These are phyloP conservation scores for Linnemannia exigua DNA, from an alignment of 192 early-diverging fungal genomes.

Conservation along the genomic window DNA sequence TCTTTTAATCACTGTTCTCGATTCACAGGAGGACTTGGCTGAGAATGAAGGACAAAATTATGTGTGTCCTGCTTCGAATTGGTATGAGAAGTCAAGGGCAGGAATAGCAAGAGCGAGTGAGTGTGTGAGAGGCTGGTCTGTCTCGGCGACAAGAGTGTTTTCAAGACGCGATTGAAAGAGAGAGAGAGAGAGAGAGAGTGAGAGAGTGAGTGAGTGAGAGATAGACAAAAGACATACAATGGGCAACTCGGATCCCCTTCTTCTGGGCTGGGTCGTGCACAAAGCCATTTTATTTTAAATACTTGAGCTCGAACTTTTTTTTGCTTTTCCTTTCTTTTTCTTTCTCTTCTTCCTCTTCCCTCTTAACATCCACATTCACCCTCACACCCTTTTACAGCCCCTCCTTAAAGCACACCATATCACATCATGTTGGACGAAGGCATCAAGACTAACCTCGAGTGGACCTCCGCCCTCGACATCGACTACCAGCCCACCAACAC, in stretches of 20 bases:
- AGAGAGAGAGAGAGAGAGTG: too few relatives aligned
- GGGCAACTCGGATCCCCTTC: background rate
- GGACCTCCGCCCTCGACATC: conserved; percentile 79
- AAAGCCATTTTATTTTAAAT: background rate
- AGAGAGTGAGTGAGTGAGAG: too few relatives aligned
- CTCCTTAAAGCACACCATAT: background rate
- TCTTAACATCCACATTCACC: background rate
- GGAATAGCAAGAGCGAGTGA: background rate
- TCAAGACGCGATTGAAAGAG: background rate
- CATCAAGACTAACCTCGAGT: conserved; percentile 77
- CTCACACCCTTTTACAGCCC: background rate
- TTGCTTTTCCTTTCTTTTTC: background rate
- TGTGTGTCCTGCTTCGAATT: background rate
- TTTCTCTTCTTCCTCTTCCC: background rate
- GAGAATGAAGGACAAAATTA: background rate
- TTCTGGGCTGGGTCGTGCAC: background rate
- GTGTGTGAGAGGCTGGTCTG: background rate
- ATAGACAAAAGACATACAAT: background rate
- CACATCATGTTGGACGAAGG: conserved; percentile 42
- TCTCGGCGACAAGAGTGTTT: conserved; percentile 2
- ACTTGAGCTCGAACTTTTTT: background rate
- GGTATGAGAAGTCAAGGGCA: background rate
- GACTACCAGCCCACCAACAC: conserved; percentile 67
- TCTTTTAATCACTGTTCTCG: background rate
- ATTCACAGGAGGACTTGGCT: background rate